Base-by-base conservation (phyloP, 2,329 filamentous ascomycete genomes). In the Pseudopithomyces chartarum region DNA sequence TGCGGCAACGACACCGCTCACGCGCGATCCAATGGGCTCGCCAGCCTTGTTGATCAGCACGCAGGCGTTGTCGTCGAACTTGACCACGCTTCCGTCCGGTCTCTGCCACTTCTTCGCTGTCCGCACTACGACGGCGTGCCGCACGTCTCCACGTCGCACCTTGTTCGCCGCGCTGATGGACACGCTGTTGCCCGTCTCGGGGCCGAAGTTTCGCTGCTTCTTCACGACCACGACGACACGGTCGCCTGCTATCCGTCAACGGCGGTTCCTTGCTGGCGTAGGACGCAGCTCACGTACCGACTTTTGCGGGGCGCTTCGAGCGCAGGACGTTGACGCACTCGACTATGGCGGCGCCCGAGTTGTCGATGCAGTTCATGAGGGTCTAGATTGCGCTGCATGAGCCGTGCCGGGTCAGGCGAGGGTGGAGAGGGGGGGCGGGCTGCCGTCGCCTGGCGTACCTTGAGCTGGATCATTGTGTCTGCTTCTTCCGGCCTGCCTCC, bases 361-460 rank as follows among this genome's bases (percentile, higher is more conserved):
- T 99, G 89, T 99, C 95, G 87, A 99, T 98, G 88, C 95, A 98
- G 81, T 95, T 97, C 71, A 99, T 86, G 87, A 99, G 92, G 76
- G 93, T 90, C 95, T 82, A 78, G 63, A 80, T 59, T 59, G 56
- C 40, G 56, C 43, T 62, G 65, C 91, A 97, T 98, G 61, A 72
- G 73, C 59, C 61, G n/a, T 48, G 56, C 23, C 10, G 56, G 47
- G 56, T 60, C 53, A 56, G 48, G 33, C n/a, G 33, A 22, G 32
- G 49, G 26, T 29, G 26, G 26, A 29, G 26, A 29, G 26, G 26
- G 26, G 26, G 26, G 4, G 22, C 4, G 51, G 34, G 23, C 19
- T 20, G 20, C 11, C 6, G 17, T 19, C 32, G 23, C 10, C n/a
- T 32, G 52, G 36, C 69, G 54, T 67, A 75, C 73, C 72, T 76